These are phyloP conservation scores for Nemania sp. DNA, from an alignment of 2,329 filamentous ascomycete genomes.

Conservation along the genomic window DNA sequence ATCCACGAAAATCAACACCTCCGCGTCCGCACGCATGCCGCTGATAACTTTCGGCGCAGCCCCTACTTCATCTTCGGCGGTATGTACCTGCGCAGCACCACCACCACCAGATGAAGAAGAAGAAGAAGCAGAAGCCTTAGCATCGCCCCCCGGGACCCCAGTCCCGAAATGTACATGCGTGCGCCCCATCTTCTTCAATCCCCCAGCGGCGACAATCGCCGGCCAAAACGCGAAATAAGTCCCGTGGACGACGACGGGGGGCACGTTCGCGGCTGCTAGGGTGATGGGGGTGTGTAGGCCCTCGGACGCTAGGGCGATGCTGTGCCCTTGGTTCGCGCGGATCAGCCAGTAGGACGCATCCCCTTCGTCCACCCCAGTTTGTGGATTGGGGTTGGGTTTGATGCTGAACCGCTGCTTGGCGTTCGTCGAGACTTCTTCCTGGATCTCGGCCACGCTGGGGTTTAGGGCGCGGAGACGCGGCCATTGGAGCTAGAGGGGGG, in stretches of 20 bases:
- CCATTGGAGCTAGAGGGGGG: constrained; percentile 54
- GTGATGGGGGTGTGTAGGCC: constrained; percentile 71
- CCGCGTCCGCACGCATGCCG: constrained; percentile 78
- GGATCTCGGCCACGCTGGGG: constrained; percentile 75
- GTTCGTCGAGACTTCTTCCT: constrained; percentile 69
- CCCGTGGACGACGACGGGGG: constrained; percentile 76
- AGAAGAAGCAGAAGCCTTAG: too few species aligned
- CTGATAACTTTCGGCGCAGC: constrained; percentile 60
- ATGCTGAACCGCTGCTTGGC: constrained; percentile 92
- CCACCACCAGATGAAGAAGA: too few species aligned
- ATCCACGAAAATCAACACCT: constrained; percentile 79
- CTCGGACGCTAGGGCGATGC: constrained; percentile 73
- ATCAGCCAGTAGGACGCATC: constrained; percentile 76
- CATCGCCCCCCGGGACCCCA: constrained; percentile 61
- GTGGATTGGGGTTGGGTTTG: constrained; percentile 53
- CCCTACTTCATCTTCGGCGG: constrained; percentile 13
- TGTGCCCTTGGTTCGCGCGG: constrained; percentile 94
- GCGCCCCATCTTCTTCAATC: constrained; percentile 77
- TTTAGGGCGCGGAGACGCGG: constrained; percentile 67
- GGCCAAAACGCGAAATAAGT: constrained; percentile 84
- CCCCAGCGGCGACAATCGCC: constrained; percentile 73
- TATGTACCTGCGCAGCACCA: constrained; percentile 15
- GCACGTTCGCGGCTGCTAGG: constrained; percentile 59
- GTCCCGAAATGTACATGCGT: constrained; percentile 91
- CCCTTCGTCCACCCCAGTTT: constrained; percentile 34